phyloP scores from a whole-genome alignment of 495 filamentous ascomycete genomes.

The Apiosordaria backusii region DNA sequence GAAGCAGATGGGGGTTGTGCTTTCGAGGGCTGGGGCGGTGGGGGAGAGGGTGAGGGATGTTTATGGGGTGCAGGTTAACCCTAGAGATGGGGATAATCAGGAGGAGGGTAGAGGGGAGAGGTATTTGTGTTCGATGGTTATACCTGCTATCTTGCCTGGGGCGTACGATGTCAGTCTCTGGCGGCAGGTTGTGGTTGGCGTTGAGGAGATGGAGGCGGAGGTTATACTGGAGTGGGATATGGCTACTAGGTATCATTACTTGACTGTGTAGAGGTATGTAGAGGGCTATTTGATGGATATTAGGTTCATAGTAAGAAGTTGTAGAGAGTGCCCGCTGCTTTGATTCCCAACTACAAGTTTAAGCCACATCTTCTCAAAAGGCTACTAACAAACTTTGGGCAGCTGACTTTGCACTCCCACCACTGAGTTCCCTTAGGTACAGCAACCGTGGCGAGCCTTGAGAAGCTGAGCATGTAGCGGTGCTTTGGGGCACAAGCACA shows the following conservation, averaged over 20 bases:
- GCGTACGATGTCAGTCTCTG: conserved; percentile 35
- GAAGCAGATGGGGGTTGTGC: conserved; percentile 15
- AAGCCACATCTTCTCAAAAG: no score
- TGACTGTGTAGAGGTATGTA: conserved; percentile 21
- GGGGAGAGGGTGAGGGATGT: conserved; percentile 21
- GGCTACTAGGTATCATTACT: conserved; percentile 39
- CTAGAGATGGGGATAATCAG: neutral
- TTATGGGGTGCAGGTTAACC: conserved; percentile 14
- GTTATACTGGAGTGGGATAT: conserved; percentile 41
- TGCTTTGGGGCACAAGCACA: no score
- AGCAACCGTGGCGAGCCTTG: no score
- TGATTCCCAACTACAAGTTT: no score
- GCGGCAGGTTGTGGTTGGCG: conserved; percentile 29
- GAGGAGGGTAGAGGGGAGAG: conserved; percentile 1
- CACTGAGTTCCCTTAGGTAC: no score
- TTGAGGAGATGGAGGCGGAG: conserved; percentile 36
- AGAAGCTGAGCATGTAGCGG: no score
- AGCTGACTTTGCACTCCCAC: no score
- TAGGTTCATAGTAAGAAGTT: no score
- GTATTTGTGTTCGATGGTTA: conserved; percentile 33
- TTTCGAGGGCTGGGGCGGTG: conserved; percentile 18
- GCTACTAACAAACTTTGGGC: no score
- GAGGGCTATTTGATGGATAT: no score
- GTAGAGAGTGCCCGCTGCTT: no score
- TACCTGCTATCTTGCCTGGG: conserved; percentile 26